Percentiles rank a stretch among this genome's conserved stretches.
Evolutionary conservation across 2,329 filamentous ascomycete genomes (phyloP).

Genomic region (Trichoderma sp.): DNA sequence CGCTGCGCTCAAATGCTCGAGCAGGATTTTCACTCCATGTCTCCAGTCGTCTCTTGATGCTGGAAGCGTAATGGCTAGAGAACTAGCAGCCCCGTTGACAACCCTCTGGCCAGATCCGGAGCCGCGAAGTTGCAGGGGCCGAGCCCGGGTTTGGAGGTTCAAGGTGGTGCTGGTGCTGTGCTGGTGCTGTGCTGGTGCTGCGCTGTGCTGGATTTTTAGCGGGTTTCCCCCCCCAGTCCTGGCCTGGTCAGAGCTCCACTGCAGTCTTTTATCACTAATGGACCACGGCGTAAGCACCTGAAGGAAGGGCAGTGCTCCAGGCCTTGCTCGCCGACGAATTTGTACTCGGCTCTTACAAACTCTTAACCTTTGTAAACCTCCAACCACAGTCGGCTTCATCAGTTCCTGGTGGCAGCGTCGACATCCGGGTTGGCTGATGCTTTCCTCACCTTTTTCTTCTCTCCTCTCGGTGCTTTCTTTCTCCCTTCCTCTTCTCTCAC

Average conservation of each 20-base stretch:
- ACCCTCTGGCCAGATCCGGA: not conserved
- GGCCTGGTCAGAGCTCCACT: too few species aligned
- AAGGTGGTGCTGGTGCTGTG: not conserved
- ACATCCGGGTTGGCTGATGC: not conserved
- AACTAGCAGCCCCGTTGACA: not conserved
- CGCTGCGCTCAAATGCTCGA: not conserved
- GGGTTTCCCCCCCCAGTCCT: not conserved
- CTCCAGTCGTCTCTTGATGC: not conserved
- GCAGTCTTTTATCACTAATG: not conserved
- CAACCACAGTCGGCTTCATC: conserved; percentile 6
- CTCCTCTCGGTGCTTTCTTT: not conserved
- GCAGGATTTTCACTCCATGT: not conserved
- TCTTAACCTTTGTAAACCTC: not conserved
- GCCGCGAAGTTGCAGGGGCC: not conserved
- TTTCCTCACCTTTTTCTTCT: not conserved
- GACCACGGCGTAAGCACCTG: not conserved
- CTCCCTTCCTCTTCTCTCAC: not conserved
- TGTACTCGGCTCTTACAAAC: not conserved
- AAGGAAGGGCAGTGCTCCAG: not conserved
- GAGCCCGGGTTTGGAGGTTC: not conserved
- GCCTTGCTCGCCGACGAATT: not conserved
- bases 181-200: not conserved
- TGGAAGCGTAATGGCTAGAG: not conserved
- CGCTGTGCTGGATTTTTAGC: not conserved
- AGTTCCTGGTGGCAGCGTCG: not conserved